A percentile compares a stretch with the other conserved stretches of the same genome.
phyloP scores from a whole-genome alignment of 1,284 basidiomycete species.

The Moniliella sp. region DNA sequence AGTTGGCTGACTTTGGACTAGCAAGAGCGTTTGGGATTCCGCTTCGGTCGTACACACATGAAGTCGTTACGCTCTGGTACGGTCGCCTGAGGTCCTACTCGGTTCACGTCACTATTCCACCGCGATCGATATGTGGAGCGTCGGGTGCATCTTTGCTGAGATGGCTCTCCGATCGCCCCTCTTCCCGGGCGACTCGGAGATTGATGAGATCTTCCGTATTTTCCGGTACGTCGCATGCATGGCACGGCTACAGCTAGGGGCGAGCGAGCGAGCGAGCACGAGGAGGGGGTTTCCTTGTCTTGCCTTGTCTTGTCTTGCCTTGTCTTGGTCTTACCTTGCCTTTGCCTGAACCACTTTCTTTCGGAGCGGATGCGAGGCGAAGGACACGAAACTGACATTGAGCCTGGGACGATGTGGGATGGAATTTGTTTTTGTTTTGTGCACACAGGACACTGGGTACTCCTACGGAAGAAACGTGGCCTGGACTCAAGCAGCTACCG shows the following conservation, averaged over 20 bases:
- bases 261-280: no score
- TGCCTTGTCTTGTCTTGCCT: no score
- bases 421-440: no score
- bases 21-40: conserved; percentile 88
- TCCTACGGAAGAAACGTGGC: conserved; percentile 67
- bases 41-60: conserved; percentile 79
- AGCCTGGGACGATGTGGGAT: no score
- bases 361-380: no score
- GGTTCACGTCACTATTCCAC: conserved; percentile 13
- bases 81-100: conserved; percentile 14
- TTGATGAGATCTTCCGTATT: conserved; percentile 98
- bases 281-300: no score
- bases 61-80: conserved; percentile 82
- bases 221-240: conserved; percentile 46
- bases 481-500: conserved; percentile 55
- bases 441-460: conserved; percentile 59
- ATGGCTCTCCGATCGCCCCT: conserved; percentile 75
- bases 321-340: no score
- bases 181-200: conserved; percentile 95
- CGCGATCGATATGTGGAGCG: conserved; percentile 46
- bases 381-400: no score
- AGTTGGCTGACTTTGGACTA: conserved; percentile 92
- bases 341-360: no score
- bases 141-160: conserved; percentile 95
- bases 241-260: no score